Conservation (phyloP, 257 asterid species). For the Mitragyna speciosa region DNA sequence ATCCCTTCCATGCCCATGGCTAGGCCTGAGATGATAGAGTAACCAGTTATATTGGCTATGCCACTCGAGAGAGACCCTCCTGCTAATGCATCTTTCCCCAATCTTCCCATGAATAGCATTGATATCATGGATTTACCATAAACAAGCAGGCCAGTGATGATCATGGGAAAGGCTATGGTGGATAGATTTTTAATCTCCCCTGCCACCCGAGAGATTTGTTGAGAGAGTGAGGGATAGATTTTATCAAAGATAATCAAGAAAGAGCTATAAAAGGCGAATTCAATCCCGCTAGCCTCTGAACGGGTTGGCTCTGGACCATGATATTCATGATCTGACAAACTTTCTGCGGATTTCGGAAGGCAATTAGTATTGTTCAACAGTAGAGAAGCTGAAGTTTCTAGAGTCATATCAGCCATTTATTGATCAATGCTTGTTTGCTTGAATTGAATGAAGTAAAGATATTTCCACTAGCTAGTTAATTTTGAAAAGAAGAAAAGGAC, state of each 20-base stretch:
- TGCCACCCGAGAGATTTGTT: conserved; percentile 35
- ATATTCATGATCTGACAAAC: conserved; percentile 20
- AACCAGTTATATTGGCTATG: conserved; percentile 74
- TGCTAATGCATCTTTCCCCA: conserved; percentile 64
- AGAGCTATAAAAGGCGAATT: neutral
- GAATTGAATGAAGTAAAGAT: neutral
- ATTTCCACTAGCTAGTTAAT: conserved; percentile 9
- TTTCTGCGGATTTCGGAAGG: conserved; percentile 11
- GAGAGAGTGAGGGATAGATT: neutral
- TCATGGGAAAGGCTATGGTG: conserved; percentile 66
- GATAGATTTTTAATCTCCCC: conserved; percentile 55
- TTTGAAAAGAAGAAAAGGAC: neutral
- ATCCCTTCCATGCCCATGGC: conserved; percentile 76
- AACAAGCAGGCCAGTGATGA: conserved; percentile 52
- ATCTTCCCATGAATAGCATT: conserved; percentile 58
- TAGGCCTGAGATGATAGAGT: conserved; percentile 64
- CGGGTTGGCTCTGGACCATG: conserved; percentile 24
- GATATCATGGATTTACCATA: conserved; percentile 66
- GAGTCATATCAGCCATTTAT: conserved; percentile 32
- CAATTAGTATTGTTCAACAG: conserved; percentile 14
- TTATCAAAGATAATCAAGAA: neutral
- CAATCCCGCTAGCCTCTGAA: conserved; percentile 36
- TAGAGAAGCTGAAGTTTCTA: conserved; percentile 33
- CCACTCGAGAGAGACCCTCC: conserved; percentile 77
- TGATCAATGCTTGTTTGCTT: neutral